Base-by-base conservation (phyloP, 768 basidiomycete genomes). In the Omphalotus guepiniiformis region DNA sequence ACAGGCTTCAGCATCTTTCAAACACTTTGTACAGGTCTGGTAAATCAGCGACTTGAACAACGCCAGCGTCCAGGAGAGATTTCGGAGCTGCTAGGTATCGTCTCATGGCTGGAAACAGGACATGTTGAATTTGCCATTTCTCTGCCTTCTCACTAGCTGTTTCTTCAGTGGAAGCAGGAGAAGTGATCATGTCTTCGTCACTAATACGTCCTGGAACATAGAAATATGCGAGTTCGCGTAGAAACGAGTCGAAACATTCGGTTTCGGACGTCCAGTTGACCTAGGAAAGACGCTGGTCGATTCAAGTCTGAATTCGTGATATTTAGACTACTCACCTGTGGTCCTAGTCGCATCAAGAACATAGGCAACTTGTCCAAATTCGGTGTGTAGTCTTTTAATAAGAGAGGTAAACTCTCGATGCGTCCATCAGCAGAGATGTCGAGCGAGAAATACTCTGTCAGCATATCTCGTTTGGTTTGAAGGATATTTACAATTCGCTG, bases 11-110 rank as follows among this genome's bases (percentile, higher is more conserved):
- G 60, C 94, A 97, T 53, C 94, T 68, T 67, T 98, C 94, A 58
- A 98, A 99, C 0, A 97, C 88, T 52, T 87, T 84, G 64, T 96
- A 99, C 44, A 99, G 69, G 53, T 94, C 92, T 1, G 93, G 93
- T 35, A 98, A 66, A 63, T 80, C 87, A 8, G 96, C 93, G 16
- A 95, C 80, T 65, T 94, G 89, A 2, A 91, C 81, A 4, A 97
- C 82, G 57, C 91, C 88, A 22, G 62, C 61, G 54, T 84, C 87
- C 41, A 85, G 71, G 49, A 85, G 69, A 2, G 76, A 77, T 61
- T 77, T 85, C 6, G 75, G 92, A 37, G 82, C 79, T 4, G 69
- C 63, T 11, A 95, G 68, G 63, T 95, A 88, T 44, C 80, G 78
- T 48, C 89, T 78, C 71, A 93, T 79, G 0, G 85, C 80, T 5